Evolutionary conservation across 805 yeast genomes (phyloP).

Genomic region (Candida palmyrensis): DNA sequence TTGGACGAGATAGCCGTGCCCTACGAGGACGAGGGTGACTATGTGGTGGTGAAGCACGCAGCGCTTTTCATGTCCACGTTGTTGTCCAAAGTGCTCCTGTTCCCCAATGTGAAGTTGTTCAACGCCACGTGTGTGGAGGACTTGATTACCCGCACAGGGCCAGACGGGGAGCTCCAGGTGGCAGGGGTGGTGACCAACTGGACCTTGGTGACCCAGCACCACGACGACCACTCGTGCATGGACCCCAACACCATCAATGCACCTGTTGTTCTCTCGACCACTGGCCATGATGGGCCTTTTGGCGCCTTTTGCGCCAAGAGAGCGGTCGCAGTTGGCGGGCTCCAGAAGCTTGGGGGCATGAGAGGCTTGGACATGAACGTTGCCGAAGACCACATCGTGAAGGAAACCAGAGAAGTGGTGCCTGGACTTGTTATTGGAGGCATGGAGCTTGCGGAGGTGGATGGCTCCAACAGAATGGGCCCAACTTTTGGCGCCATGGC

Average conservation of each 20-base stretch:
- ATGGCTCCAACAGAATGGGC: slow-evolving; percentile 78
- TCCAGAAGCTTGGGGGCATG: slow-evolving; percentile 53
- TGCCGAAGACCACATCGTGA: slow-evolving; percentile 73
- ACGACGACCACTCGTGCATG: slow-evolving; percentile 75
- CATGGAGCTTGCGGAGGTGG: slow-evolving; percentile 75
- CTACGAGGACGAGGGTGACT: slow-evolving; percentile 76
- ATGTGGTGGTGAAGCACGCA: slow-evolving; percentile 76
- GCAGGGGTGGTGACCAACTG: slow-evolving; percentile 83
- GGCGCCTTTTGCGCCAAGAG: slow-evolving; percentile 79
- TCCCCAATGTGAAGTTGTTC: slow-evolving; percentile 73
- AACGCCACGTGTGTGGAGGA: slow-evolving; percentile 82
- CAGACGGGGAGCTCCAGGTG: slow-evolving; percentile 52
- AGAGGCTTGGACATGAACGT: slow-evolving; percentile 74
- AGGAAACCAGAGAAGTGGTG: slow-evolving; percentile 58
- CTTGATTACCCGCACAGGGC: slow-evolving; percentile 64
- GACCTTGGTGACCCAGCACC: slow-evolving; percentile 74
- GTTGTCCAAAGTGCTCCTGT: slow-evolving; percentile 59
- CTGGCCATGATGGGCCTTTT: slow-evolving; percentile 82
- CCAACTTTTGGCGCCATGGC: slow-evolving; percentile 84
- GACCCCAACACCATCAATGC: slow-evolving; percentile 75
- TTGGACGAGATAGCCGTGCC: slow-evolving; percentile 58
- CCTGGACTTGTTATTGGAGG: slow-evolving; percentile 69
- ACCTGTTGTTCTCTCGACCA: slow-evolving; percentile 60
- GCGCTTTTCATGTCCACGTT: slow-evolving; percentile 71
- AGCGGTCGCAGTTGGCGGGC: slow-evolving; percentile 19